Evolutionary conservation across 441 rosid species (phyloP).

Genomic region (Populus hybrid): DNA sequence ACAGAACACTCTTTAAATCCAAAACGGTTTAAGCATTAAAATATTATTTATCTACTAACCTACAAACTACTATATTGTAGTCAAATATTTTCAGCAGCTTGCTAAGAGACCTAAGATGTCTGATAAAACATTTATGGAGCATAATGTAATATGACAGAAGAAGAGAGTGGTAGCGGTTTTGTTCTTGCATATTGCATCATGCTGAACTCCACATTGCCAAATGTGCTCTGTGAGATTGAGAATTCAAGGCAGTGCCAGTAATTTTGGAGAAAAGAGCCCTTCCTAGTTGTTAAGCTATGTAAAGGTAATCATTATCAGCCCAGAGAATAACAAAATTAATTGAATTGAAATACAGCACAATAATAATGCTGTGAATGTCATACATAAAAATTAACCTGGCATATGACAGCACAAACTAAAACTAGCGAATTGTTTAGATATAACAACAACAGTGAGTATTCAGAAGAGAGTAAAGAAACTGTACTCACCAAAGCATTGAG

Average conservation of each 20-base stretch:
- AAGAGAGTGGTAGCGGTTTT: not conserved
- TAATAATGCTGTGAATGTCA: too few species aligned
- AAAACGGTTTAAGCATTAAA: not conserved
- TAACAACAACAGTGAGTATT: not conserved
- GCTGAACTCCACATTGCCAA: not conserved
- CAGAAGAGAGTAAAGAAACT: constrained; percentile 18
- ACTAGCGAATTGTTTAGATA: not conserved
- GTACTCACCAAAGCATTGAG: constrained; percentile 75
- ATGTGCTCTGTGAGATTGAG: not conserved
- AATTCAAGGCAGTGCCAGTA: constrained; percentile 5
- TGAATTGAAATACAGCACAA: not conserved
- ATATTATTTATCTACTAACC: not conserved
- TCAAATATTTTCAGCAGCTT: not conserved
- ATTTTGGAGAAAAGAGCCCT: not conserved
- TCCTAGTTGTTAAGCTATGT: not conserved
- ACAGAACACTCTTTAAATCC: not conserved
- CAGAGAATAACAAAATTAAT: not conserved
- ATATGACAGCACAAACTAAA: not conserved
- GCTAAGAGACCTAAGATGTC: not conserved
- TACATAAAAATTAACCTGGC: not conserved
- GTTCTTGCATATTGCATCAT: not conserved
- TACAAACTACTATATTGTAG: not conserved
- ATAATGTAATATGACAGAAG: not conserved
- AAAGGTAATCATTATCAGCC: not conserved
- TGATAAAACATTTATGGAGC: not conserved